Evolutionary conservation across 2,329 filamentous ascomycete genomes (phyloP).

Genomic region (Colletotrichum falcatum): DNA sequence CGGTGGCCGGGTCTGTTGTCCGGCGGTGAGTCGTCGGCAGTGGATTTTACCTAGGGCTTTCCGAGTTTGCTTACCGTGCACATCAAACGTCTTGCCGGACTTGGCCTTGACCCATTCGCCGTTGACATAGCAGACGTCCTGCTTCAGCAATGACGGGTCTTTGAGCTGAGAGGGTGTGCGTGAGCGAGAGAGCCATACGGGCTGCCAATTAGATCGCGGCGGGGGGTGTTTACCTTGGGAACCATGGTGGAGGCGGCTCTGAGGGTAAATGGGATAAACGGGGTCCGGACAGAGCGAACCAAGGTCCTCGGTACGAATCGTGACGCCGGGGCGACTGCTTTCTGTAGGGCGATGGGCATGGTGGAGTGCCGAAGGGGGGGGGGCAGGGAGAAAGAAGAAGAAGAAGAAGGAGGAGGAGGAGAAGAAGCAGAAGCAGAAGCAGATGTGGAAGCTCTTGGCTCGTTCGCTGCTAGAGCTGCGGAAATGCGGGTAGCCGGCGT

Average conservation of each 20-base stretch:
- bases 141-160: conserved; percentile 85
- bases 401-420: too few relatives aligned
- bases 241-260: conserved; percentile 61
- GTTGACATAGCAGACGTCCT: conserved; percentile 86
- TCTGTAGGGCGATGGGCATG: conserved; percentile 38
- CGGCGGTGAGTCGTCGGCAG: too few relatives aligned
- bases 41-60: too few relatives aligned
- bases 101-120: conserved; percentile 90
- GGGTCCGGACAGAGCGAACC: conserved; percentile 20
- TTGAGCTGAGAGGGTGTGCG: conserved; percentile 67
- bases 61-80: conserved; percentile 66
- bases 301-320: conserved; percentile 32
- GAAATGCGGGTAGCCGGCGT: conserved; percentile 23
- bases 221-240: conserved; percentile 53
- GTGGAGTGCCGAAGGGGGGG: conserved; percentile 16
- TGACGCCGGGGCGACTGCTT: conserved; percentile 36
- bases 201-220: not conserved
- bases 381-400: not conserved
- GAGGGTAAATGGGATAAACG: conserved; percentile 39
- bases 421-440: not conserved
- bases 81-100: conserved; percentile 92
- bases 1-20: conserved; percentile 92
- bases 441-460: conserved; percentile 23
- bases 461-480: not conserved
- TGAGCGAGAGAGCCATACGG: not conserved